These are phyloP conservation scores for Alloascoidea hylecoeti DNA, from an alignment of 805 yeast species.

Conservation along the genomic window DNA sequence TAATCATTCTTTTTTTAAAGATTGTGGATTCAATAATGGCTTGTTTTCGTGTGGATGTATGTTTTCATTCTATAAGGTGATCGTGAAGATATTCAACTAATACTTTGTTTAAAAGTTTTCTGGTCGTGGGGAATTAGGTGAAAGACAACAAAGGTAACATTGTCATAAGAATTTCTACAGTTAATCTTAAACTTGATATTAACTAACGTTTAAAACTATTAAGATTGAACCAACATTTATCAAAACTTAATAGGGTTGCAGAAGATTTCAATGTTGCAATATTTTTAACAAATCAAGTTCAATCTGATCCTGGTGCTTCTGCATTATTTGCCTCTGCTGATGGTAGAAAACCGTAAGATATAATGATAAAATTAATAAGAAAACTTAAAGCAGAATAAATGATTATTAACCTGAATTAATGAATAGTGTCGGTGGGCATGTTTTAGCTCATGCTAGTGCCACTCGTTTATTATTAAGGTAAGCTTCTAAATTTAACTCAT, in stretches of 20 bases:
- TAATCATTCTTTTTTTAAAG: slow-evolving; percentile 5
- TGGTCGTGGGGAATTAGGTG: slow-evolving; percentile 68
- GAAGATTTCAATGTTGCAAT: slow-evolving; percentile 73
- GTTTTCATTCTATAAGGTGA: too few relatives aligned
- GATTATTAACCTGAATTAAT: too few relatives aligned
- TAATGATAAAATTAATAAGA: too few relatives aligned
- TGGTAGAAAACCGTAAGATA: slow-evolving; percentile 56
- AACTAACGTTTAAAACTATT: background rate
- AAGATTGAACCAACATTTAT: slow-evolving; percentile 35
- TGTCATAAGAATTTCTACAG: slow-evolving; percentile 9
- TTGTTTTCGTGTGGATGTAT: slow-evolving; percentile 53
- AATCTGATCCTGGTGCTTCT: slow-evolving; percentile 75
- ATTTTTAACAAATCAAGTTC: slow-evolving; percentile 65
- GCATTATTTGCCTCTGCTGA: slow-evolving; percentile 70
- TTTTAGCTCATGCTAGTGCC: slow-evolving; percentile 70
- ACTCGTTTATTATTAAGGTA: slow-evolving; percentile 46
- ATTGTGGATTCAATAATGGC: slow-evolving; percentile 69
- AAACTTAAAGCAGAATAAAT: too few relatives aligned
- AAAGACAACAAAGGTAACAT: slow-evolving; percentile 58
- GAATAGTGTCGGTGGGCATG: slow-evolving; percentile 57
- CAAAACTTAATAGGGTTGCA: slow-evolving; percentile 41
- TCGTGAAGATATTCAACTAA: background rate
- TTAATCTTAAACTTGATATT: background rate
- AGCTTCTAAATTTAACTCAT: background rate
- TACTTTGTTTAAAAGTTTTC: slow-evolving; percentile 24